These are phyloP conservation scores for Solanum rostratum DNA, from an alignment of 257 asterid species.

Conservation along the genomic window DNA sequence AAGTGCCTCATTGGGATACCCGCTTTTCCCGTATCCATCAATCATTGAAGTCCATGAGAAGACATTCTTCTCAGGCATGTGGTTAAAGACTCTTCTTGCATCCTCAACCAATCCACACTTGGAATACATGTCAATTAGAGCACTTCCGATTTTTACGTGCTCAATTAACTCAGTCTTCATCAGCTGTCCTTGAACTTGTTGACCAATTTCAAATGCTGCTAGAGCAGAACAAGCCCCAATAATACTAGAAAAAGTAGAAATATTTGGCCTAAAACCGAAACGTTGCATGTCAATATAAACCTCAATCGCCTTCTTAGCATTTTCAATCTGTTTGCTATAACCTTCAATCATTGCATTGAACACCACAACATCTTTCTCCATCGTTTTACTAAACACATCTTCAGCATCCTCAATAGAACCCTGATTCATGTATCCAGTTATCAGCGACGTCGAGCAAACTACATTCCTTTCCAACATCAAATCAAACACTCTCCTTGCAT, in stretches of 20 bases:
- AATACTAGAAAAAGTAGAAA: conserved; percentile 73
- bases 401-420: conserved; percentile 53
- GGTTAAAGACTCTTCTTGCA: conserved; percentile 50
- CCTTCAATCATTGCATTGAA: conserved; percentile 99
- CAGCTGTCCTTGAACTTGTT: conserved; percentile 62
- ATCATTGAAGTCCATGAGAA: conserved; percentile 94
- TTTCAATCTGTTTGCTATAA: conserved; percentile 57
- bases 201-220: conserved; percentile 60
- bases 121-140: conserved; percentile 78
- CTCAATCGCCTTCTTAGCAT: conserved; percentile 54
- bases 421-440: conserved; percentile 75
- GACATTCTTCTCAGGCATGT: conserved; percentile 63
- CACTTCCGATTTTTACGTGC: conserved; percentile 68
- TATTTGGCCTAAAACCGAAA: conserved; percentile 35
- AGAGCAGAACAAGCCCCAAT: conserved; percentile 80
- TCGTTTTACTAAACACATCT: conserved; percentile 47
- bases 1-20: conserved; percentile 58
- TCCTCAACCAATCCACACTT: conserved; percentile 75
- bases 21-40: conserved; percentile 89
- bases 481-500: conserved; percentile 70
- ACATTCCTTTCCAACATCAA: conserved; percentile 58
- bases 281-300: conserved; percentile 59
- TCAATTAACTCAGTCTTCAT: conserved; percentile 38
- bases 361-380: conserved; percentile 65
- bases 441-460: conserved; percentile 76